phyloP scores from a whole-genome alignment of 768 basidiomycete genomes.

The Lactarius psammicola region DNA sequence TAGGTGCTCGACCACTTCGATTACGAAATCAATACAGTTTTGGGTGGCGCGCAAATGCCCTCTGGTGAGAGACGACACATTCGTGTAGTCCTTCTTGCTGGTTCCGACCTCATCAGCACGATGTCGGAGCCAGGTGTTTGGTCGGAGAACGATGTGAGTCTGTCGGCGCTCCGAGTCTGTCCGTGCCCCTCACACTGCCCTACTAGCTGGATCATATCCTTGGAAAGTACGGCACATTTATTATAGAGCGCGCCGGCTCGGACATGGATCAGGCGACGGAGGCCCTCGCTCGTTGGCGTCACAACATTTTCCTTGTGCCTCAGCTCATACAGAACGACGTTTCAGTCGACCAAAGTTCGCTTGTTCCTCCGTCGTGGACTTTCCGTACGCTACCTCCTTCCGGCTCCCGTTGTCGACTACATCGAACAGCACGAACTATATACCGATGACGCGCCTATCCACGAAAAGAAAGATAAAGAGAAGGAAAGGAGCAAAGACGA shows the following conservation, averaged over 20 bases:
- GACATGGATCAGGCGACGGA: conserved; percentile 36
- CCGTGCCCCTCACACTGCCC: conserved; percentile 21
- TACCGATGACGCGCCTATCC: conserved; percentile 51
- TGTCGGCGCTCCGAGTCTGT: conserved; percentile 16
- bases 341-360: conserved; percentile 89
- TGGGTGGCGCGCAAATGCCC: conserved; percentile 73
- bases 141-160: conserved; percentile 87
- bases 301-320: conserved; percentile 66
- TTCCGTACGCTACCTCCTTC: conserved; percentile 86
- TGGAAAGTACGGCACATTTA: conserved; percentile 90
- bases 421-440: conserved; percentile 84
- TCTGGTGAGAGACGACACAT: conserved; percentile 74
- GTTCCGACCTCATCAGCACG: conserved; percentile 96
- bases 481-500: conserved; percentile 26
- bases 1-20: conserved; percentile 98
- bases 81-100: conserved; percentile 91
- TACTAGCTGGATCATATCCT: conserved; percentile 90
- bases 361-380: conserved; percentile 77
- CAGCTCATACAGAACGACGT: conserved; percentile 98
- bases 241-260: conserved; percentile 92
- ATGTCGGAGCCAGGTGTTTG: conserved; percentile 99
- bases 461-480: conserved; percentile 42
- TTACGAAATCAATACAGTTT: conserved; percentile 82
- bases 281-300: conserved; percentile 31
- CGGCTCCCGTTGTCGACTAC: conserved; percentile 88